phyloP scores from a whole-genome alignment of 176 grass and related monocot species.

The Melocanna baccifera region DNA sequence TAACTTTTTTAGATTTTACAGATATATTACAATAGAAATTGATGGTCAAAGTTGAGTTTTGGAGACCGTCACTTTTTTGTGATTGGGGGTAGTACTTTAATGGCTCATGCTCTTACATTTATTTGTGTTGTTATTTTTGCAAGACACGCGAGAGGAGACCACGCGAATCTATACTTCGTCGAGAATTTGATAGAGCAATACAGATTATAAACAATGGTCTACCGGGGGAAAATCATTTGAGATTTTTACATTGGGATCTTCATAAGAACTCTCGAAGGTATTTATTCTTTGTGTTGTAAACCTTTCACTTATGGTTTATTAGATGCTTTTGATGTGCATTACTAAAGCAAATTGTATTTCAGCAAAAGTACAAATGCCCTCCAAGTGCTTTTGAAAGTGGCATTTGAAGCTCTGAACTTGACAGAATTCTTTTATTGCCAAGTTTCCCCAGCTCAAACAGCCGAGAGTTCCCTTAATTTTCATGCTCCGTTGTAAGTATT shows the following conservation, averaged over 20 bases:
- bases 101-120: slow-evolving; percentile 18
- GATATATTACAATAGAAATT: not conserved
- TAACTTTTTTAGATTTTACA: not conserved
- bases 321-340: slow-evolving; percentile 19
- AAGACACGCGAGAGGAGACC: slow-evolving; percentile 78
- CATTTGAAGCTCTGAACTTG: slow-evolving; percentile 68
- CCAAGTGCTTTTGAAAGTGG: slow-evolving; percentile 72
- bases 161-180: slow-evolving; percentile 82
- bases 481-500: slow-evolving; percentile 57
- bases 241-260: slow-evolving; percentile 98
- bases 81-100: not conserved
- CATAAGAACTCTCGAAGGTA: slow-evolving; percentile 85
- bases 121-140: slow-evolving; percentile 16
- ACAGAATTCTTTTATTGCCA: slow-evolving; percentile 83
- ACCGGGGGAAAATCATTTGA: slow-evolving; percentile 62
- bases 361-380: slow-evolving; percentile 75
- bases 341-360: slow-evolving; percentile 39
- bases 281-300: slow-evolving; percentile 11
- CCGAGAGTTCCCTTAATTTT: slow-evolving; percentile 42
- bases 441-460: slow-evolving; percentile 41
- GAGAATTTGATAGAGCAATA: slow-evolving; percentile 79
- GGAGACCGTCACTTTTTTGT: not conserved
- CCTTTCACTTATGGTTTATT: slow-evolving; percentile 3
- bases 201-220: slow-evolving; percentile 75
- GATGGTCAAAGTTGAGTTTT: not conserved